Percentiles rank a stretch among this genome's conserved stretches.
Evolutionary conservation across 805 yeast species (phyloP).

Genomic region (Clavispora phyllophila): DNA sequence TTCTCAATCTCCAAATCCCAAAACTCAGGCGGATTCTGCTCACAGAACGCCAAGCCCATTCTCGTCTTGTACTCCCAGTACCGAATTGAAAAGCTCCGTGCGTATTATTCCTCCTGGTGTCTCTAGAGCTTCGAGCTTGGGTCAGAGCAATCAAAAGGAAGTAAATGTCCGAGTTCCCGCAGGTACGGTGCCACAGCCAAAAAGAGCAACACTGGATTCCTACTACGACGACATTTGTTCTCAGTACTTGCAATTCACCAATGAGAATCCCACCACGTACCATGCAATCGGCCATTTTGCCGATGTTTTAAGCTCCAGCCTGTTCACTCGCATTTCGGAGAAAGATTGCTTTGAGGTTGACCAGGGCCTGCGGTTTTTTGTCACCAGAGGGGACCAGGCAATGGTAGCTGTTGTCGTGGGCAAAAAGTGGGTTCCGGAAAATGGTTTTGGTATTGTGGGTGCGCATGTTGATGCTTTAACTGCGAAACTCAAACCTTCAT

Average conservation of each 20-base stretch:
- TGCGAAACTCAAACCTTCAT: slow-evolving; percentile 28
- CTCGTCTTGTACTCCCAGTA: too few species aligned
- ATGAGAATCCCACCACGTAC: slow-evolving; percentile 38
- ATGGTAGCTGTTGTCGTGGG: slow-evolving; percentile 37
- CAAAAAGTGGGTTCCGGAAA: slow-evolving; percentile 28
- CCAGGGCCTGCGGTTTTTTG: slow-evolving; percentile 21
- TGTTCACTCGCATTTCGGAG: slow-evolving; percentile 26
- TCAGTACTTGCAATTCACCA: slow-evolving; percentile 26
- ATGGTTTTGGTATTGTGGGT: slow-evolving; percentile 25
- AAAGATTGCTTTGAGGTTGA: slow-evolving; percentile 9
- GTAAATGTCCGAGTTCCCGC: too few species aligned
- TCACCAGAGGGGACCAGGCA: slow-evolving; percentile 27
- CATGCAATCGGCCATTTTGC: slow-evolving; percentile 28
- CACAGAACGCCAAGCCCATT: too few species aligned
- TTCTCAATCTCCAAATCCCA: neutral
- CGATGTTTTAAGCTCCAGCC: slow-evolving; percentile 19
- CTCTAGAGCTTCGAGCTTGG: too few species aligned
- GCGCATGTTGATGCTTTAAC: slow-evolving; percentile 37
- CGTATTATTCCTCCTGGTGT: too few species aligned
- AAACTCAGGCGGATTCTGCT: too few species aligned
- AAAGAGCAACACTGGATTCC: neutral
- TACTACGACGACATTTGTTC: slow-evolving; percentile 17
- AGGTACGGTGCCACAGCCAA: neutral
- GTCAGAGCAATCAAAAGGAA: neutral
- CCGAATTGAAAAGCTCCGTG: too few species aligned